A percentile compares a stretch with the other conserved stretches of the same genome.
Conservation (phyloP, 768 basidiomycete genomes). For the Boletus reticulatus region DNA sequence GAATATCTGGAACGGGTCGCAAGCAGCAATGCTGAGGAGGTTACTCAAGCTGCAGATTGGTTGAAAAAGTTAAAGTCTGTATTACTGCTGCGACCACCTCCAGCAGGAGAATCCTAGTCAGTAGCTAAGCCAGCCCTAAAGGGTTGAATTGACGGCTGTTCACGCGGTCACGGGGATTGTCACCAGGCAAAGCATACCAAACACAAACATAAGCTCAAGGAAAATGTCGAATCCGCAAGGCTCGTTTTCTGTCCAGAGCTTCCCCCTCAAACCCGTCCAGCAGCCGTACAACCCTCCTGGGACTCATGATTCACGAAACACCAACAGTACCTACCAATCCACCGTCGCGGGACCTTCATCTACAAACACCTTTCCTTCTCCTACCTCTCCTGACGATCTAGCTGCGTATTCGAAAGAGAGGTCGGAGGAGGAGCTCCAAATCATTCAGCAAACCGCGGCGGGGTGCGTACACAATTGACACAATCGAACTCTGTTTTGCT, state of each 20-base stretch:
- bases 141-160: constrained; percentile 17
- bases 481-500: constrained; percentile 11
- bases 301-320: constrained; percentile 2
- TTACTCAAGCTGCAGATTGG: constrained; percentile 67
- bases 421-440: constrained; percentile 50
- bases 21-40: constrained; percentile 79
- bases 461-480: constrained; percentile 39
- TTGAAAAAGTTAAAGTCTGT: constrained; percentile 54
- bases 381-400: constrained; percentile 12
- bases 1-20: constrained; percentile 74
- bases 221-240: constrained; percentile 33
- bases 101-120: not conserved
- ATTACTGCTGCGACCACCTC: constrained; percentile 20
- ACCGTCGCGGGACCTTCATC: constrained; percentile 28
- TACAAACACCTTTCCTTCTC: constrained; percentile 5
- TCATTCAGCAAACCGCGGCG: constrained; percentile 44
- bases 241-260: constrained; percentile 30
- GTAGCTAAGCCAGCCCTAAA: constrained; percentile 31
- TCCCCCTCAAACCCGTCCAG: constrained; percentile 18
- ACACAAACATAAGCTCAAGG: constrained; percentile 31
- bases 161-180: constrained; percentile 38
- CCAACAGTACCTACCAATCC: constrained; percentile 4
- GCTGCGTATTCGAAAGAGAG: constrained; percentile 34
- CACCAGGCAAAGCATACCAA: constrained; percentile 38
- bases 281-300: not conserved